Percentiles rank a stretch among this genome's conserved stretches.
Evolutionary conservation across 805 yeast genomes (phyloP).

Genomic region (Metschnikowia matae): DNA sequence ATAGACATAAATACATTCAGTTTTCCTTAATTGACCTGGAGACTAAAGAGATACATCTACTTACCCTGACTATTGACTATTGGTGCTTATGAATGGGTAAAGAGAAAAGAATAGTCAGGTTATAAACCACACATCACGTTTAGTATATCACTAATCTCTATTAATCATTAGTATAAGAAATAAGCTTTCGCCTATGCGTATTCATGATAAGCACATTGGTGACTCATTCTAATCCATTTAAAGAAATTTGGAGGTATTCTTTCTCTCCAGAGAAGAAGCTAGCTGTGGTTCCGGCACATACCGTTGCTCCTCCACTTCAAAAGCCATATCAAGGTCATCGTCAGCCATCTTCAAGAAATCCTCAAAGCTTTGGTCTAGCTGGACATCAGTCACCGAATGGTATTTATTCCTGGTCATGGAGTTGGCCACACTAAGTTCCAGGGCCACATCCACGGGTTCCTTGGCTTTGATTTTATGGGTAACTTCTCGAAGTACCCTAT

Average conservation of each 20-base stretch:
- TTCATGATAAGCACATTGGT: too few relatives aligned
- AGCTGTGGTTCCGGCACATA: neutral
- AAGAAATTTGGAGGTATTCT: constrained; percentile 2
- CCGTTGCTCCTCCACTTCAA: neutral
- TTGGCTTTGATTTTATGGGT: constrained; percentile 27
- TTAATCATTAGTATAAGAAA: too few relatives aligned
- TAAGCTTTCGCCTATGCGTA: too few relatives aligned
- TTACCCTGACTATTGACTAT: too few relatives aligned
- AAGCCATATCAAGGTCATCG: constrained; percentile 10
- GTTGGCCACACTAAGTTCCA: constrained; percentile 39
- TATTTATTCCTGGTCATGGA: constrained; percentile 38
- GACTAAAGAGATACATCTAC: too few relatives aligned
- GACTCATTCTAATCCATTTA: neutral
- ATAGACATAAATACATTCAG: too few relatives aligned
- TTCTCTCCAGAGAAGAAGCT: neutral
- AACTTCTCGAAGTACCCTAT: constrained; percentile 29
- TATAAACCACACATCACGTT: too few relatives aligned
- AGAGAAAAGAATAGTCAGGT: too few relatives aligned
- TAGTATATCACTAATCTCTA: too few relatives aligned
- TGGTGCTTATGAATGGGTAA: too few relatives aligned
- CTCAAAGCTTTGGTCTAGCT: constrained; percentile 38
- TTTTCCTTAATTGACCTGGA: neutral
- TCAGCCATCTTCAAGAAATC: constrained; percentile 32
- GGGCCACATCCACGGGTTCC: constrained; percentile 39
- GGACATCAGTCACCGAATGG: constrained; percentile 31